These are phyloP conservation scores for Mesembryanthemum crystallinum DNA, from an alignment of 148 eudicot genomes.

Conservation along the genomic window DNA sequence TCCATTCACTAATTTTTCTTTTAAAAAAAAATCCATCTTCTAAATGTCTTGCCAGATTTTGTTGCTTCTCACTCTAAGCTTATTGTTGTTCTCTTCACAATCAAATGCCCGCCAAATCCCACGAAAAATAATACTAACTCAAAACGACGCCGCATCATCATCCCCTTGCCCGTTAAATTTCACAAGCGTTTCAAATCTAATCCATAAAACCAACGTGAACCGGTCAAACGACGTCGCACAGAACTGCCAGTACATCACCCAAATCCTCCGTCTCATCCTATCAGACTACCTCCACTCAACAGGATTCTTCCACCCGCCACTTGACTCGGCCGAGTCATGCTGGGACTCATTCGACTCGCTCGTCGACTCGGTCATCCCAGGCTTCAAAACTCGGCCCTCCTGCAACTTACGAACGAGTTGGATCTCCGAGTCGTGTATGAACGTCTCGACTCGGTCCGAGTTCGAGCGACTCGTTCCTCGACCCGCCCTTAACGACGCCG, in stretches of 20 bases:
- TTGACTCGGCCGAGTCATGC: slow-evolving; percentile 54
- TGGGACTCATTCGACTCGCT: slow-evolving; percentile 51
- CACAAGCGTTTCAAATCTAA: slow-evolving; percentile 27
- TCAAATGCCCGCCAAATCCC: background rate
- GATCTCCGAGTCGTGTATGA: slow-evolving; percentile 65
- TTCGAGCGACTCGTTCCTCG: slow-evolving; percentile 42
- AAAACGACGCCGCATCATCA: slow-evolving; percentile 16
- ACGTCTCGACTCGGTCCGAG: slow-evolving; percentile 52
- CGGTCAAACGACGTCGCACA: slow-evolving; percentile 21
- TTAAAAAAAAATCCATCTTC: too few relatives aligned
- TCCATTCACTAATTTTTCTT: too few relatives aligned
- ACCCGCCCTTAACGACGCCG: slow-evolving; percentile 22
- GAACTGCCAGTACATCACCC: slow-evolving; percentile 48
- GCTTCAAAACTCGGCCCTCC: slow-evolving; percentile 39
- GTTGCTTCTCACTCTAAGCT: too few relatives aligned
- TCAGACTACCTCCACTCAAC: slow-evolving; percentile 56
- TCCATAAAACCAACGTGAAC: slow-evolving; percentile 14
- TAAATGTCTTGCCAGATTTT: too few relatives aligned
- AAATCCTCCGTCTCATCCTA: slow-evolving; percentile 53
- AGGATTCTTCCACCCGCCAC: slow-evolving; percentile 50
- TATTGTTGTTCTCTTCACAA: too few relatives aligned
- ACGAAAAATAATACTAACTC: too few relatives aligned
- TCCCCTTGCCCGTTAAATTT: slow-evolving; percentile 60
- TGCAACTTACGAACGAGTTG: slow-evolving; percentile 53
- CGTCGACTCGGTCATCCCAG: slow-evolving; percentile 34